phyloP scores from a whole-genome alignment of 495 filamentous ascomycete species.

The Hypoxylon fragiforme region DNA sequence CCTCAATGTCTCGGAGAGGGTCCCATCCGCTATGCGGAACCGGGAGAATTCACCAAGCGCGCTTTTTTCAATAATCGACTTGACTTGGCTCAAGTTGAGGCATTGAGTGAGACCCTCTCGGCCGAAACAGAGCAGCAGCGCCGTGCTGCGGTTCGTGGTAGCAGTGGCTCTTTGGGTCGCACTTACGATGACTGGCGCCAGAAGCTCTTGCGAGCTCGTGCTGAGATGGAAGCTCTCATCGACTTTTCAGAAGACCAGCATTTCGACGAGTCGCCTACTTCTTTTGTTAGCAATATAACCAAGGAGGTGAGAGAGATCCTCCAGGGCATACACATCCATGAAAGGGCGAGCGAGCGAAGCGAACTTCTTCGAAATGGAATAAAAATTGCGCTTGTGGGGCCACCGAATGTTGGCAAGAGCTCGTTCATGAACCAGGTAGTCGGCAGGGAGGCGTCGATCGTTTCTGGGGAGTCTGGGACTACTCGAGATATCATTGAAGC shows the following conservation, averaged over 20 bases:
- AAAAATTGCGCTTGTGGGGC: constrained; percentile 79
- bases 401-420: constrained; percentile 95
- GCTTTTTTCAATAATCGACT: constrained; percentile 88
- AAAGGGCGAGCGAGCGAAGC: constrained; percentile 75
- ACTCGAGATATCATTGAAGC: constrained; percentile 94
- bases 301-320: constrained; percentile 62
- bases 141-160: constrained; percentile 77
- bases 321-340: constrained; percentile 65
- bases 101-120: constrained; percentile 79
- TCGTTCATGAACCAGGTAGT: constrained; percentile 88
- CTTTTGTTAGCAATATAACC: constrained; percentile 69
- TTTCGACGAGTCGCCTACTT: constrained; percentile 83
- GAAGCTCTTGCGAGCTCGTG: constrained; percentile 76
- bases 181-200: constrained; percentile 86
- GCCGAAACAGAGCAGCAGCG: constrained; percentile 95
- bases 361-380: constrained; percentile 88
- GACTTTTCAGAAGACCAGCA: constrained; percentile 97
- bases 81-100: constrained; percentile 91
- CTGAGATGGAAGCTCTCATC: constrained; percentile 92
- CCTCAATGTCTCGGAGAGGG: constrained; percentile 43
- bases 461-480: constrained; percentile 87
- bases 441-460: constrained; percentile 93
- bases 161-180: constrained; percentile 67
- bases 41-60: constrained; percentile 92
- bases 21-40: constrained; percentile 84